phyloP scores from a whole-genome alignment of 2,329 filamentous ascomycete species.

The Ceratocystis alfenasii region DNA sequence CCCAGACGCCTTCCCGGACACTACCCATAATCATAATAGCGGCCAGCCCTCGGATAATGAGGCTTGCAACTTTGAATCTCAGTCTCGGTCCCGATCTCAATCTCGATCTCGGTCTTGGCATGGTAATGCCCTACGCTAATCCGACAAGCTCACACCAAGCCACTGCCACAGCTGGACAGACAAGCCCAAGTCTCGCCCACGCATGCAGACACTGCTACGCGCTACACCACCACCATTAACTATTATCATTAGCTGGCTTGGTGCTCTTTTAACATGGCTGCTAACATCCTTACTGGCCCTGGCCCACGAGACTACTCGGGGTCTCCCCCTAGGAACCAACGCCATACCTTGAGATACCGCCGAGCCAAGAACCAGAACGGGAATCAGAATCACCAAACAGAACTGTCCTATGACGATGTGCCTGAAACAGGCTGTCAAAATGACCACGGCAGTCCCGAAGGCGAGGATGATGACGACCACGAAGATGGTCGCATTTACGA shows the following conservation, averaged over 20 bases:
- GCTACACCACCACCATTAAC: neutral
- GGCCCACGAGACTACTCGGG: conserved; percentile 35
- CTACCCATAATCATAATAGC: neutral
- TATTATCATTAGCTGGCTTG: conserved; percentile 12
- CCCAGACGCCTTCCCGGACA: neutral
- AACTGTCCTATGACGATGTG: conserved; percentile 30
- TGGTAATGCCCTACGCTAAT: conserved; percentile 33
- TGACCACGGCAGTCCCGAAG: conserved; percentile 32
- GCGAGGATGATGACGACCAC: conserved; percentile 29
- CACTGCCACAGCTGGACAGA: conserved; percentile 10
- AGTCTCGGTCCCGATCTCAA: conserved; percentile 19
- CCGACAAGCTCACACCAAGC: conserved; percentile 22
- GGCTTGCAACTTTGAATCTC: conserved; percentile 22
- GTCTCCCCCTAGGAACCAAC: conserved; percentile 31
- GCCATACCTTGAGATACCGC: conserved; percentile 21
- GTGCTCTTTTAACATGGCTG: conserved; percentile 23
- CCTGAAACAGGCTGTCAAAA: conserved; percentile 23
- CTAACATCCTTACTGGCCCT: conserved; percentile 34
- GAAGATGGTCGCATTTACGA: conserved; percentile 25
- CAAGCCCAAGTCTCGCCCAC: conserved; percentile 6
- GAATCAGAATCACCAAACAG: conserved; percentile 29
- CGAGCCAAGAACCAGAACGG: conserved; percentile 24
- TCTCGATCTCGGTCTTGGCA: conserved; percentile 36
- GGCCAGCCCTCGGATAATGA: conserved; percentile 18
- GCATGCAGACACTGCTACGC: conserved; percentile 2